Evolutionary conservation across 257 asterid species (phyloP).

Genomic region (Solanum habrochaites): DNA sequence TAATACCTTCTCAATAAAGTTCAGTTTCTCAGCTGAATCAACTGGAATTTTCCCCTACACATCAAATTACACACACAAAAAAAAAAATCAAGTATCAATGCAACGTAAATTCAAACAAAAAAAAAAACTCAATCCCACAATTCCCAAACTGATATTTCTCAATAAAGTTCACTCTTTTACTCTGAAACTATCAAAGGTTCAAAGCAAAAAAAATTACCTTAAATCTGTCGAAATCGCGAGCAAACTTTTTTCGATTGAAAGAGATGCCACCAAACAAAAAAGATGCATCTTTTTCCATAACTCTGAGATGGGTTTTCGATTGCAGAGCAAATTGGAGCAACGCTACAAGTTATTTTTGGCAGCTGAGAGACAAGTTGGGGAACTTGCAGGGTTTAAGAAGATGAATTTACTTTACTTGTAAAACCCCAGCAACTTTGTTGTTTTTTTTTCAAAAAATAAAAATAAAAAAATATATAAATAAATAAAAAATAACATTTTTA

Average conservation of each 20-base stretch:
- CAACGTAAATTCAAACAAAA: neutral
- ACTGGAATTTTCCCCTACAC: neutral
- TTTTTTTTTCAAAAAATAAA: too few species aligned
- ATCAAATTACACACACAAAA: neutral
- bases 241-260: slow-evolving; percentile 62
- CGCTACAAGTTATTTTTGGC: neutral
- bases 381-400: neutral
- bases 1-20: neutral
- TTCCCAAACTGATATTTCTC: neutral
- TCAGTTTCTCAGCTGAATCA: neutral
- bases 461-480: too few species aligned
- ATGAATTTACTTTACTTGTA: neutral
- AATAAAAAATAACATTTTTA: too few species aligned
- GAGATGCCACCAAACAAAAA: slow-evolving; percentile 63
- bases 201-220: slow-evolving; percentile 22
- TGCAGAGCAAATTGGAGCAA: neutral
- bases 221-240: slow-evolving; percentile 51
- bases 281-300: slow-evolving; percentile 43
- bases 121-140: neutral
- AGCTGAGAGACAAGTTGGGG: neutral
- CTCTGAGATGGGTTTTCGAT: neutral
- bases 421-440: neutral
- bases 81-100: neutral
- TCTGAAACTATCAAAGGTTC: neutral
- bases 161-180: neutral